Base-by-base conservation (phyloP, 768 basidiomycete genomes). In the Obba rivulosa region DNA sequence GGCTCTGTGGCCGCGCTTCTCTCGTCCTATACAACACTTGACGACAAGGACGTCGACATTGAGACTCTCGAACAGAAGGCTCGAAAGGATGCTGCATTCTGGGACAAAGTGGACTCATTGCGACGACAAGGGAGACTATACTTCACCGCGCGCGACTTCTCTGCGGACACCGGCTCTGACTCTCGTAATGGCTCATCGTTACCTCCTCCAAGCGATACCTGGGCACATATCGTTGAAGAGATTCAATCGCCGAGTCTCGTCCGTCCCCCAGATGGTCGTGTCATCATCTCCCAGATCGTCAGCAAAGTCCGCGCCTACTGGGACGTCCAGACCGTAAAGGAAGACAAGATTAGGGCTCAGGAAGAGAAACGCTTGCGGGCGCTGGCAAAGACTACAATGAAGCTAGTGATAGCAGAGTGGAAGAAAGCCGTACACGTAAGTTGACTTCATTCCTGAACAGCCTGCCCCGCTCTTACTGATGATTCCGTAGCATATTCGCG, bases 351-450 rank as follows among this genome's bases (percentile, higher is more conserved):
- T 16, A 71, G 66, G 49, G 64, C 65, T 17, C 76, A 75, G 54
- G 85, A 89, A 57, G 87, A 91, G 68, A 79, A 76, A 63, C 73
- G 83, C 23, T 53, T 87, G 55, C 73, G 79, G 45, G 72, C 69
- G 3, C 57, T 91, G 34, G 88, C 87, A 11, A 89, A 87, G 67
- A 76, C 79, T 18, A 83, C 87, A 0, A 73, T 85, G 41, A 80
- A 79, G 56, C 67, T 81, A 57, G 80, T 96, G 23, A 74, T 77
- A 24, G 74, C 73, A 8, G 86, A 92, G 60, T 97, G 94, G 94
- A 87, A 85, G 65, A 82, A 88, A 60, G 93, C 89, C 8, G 81
- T 93, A 39, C 81, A 82, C 57, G 89, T 88, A 59, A 60, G 89
- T 76, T 4, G 13, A 31, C 7, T 16, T 13, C 4, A 9, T 34